Evolutionary conservation across 306 rosid species (phyloP).

Genomic region (Quercus berberidifolia): DNA sequence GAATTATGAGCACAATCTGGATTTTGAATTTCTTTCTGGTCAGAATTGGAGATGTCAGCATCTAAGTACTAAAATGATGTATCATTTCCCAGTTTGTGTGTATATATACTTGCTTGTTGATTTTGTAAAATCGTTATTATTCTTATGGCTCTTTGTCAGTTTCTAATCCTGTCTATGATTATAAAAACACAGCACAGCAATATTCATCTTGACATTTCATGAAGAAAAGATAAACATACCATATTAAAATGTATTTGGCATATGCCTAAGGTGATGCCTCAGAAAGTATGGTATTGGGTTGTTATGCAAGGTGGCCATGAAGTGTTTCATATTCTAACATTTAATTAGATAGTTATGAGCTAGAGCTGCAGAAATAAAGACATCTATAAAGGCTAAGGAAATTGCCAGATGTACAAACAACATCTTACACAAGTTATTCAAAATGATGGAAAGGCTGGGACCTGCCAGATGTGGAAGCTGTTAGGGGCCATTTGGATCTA

Average conservation of each 20-base stretch:
- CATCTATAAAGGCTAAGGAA: background rate
- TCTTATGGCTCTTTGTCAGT: background rate
- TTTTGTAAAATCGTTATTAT: background rate
- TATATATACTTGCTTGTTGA: background rate
- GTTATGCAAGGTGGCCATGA: background rate
- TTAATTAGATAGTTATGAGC: background rate
- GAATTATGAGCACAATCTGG: background rate
- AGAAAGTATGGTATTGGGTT: background rate
- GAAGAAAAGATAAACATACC: background rate
- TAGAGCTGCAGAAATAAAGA: background rate
- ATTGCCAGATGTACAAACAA: background rate
- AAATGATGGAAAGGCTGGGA: background rate
- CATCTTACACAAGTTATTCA: slow-evolving; percentile 3
- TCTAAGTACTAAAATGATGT: background rate
- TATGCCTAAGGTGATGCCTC: background rate
- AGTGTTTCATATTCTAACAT: background rate
- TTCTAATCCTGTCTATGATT: background rate
- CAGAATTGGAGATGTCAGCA: background rate
- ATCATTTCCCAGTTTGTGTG: background rate
- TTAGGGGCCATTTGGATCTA: background rate
- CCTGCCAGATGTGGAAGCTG: slow-evolving; percentile 1
- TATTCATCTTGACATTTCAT: background rate
- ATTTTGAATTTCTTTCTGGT: background rate
- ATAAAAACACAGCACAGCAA: background rate
- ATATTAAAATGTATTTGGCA: background rate